Evolutionary conservation across 305 asterid genomes (phyloP), one percentile per base, ranked within the genome.

Genomic region (Solanum hybrid): DNA sequence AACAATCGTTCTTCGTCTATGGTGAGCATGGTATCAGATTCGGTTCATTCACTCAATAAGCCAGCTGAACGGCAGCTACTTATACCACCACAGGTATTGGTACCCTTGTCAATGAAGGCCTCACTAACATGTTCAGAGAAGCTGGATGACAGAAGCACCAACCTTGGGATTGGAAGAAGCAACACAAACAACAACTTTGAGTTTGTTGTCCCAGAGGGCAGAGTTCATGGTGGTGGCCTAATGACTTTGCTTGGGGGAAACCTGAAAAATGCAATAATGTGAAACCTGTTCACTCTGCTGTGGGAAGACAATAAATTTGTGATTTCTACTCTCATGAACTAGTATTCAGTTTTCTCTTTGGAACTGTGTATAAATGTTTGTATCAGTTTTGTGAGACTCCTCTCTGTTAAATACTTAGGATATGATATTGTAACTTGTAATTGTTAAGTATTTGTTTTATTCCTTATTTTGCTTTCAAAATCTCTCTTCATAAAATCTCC

Each of bases 211-310:
- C 95, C 98, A 1, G 99, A 97, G 92, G 99, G 99, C 11, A 93
- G 99, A 89, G 99, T 97, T 51, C 99, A 97, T 89, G 99, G 99
- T 56, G 99, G 99, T 85, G 98, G 98, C 22, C 95, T 97, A 14
- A 89, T 97, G 91, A 95, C 98, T 27, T 91, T 97, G 88, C 93
- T 97, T 37, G 96, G 97, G 13, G 98, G 99, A 60, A 93, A 91
- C 92, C 91, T 95, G 89, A 94, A 93, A 90, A 94, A 91, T 79
- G 76, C 89, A 75, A 76, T 88, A 38, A 92, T 88, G 82, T 88
- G 81, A 87, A 69, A 87, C 24, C 5, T 72, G 84, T 27, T 72
- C 89, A 38, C 71, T 72, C 64, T 72, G 38, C 73, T 82, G 32
- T 37, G 1, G 32, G 64, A 13, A 37, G 85, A 79, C 22, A 12